A percentile compares a stretch with the other conserved stretches of the same genome.
phyloP scores from a whole-genome alignment of 2,329 filamentous ascomycete genomes.

The Trichoderma sp. region DNA sequence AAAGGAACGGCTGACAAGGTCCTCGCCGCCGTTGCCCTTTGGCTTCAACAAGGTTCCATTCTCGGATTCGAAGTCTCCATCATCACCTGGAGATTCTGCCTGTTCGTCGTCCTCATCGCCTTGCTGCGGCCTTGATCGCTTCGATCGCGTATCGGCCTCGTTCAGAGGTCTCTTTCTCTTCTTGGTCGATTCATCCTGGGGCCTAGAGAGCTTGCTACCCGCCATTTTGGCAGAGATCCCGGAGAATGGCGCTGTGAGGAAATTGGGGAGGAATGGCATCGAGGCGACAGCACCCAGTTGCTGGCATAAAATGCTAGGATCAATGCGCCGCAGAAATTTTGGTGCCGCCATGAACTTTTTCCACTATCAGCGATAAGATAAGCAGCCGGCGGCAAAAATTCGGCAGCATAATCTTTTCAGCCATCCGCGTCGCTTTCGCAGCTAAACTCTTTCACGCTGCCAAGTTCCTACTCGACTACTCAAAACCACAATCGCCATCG shows the following conservation, averaged over 20 bases:
- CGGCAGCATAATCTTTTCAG: conserved; percentile 29
- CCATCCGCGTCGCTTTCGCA: neutral
- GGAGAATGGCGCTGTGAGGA: neutral
- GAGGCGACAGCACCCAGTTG: conserved; percentile 20
- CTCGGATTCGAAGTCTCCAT: neutral
- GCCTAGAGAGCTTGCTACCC: conserved; percentile 31
- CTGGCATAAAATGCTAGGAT: conserved; percentile 1
- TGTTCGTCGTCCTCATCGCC: conserved; percentile 15
- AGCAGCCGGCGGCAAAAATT: conserved; percentile 32
- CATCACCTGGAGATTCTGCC: neutral
- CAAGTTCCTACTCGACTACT: conserved; percentile 19
- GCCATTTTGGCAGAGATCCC: conserved; percentile 32
- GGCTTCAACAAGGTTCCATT: conserved; percentile 8
- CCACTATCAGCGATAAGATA: conserved; percentile 39
- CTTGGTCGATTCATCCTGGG: conserved; percentile 38
- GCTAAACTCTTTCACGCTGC: conserved; percentile 22
- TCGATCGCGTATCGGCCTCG: conserved; percentile 41
- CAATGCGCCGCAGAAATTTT: conserved; percentile 35
- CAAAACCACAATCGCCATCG: neutral
- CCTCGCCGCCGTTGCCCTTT: conserved; percentile 25
- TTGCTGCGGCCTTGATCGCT: conserved; percentile 33
- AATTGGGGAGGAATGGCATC: conserved; percentile 6
- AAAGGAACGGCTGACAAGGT: conserved; percentile 29
- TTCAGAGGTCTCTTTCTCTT: conserved; percentile 48
- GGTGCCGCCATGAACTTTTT: conserved; percentile 42